Base-by-base conservation (phyloP, 2,329 filamentous ascomycete species). In the Colletotrichum acutatum region DNA sequence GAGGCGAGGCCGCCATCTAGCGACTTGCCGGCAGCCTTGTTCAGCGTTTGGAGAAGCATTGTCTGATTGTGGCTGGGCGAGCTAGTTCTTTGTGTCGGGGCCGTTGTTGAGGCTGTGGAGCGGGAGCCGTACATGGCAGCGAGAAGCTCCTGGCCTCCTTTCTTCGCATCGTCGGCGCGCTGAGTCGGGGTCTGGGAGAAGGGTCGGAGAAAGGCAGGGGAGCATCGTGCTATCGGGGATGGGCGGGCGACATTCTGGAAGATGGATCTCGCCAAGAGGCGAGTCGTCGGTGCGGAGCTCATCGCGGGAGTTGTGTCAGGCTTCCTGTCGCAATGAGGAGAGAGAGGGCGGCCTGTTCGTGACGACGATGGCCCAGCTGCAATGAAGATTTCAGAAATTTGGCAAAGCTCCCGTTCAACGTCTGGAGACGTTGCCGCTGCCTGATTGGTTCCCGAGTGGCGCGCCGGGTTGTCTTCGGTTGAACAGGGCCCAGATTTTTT, bases 241-340 rank as follows among this genome's bases (percentile, higher is more conserved):
- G 68, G 68, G 67, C 76, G 72, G 72, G 79, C 66, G 76, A 52
- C 26, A 30, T 64, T 72, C 74, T 77, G 81, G 54, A 82, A 79
- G 72, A 84, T 76, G 60, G 82, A 78, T 74, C 82, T 83, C 77
- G 83, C 84, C 80, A 84, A 76, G 52, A 84, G 80, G 81, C 86
- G 83, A 77, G 80, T 83, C 76, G 81, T 78, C 62, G 85, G 79
- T 77, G 83, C 78, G 65, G 82, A 84, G 74, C 82, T 87, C 86
- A 88, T 88, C 65, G 37, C 16, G 57, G 9, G 42, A 42, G 77
- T 81, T 76, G 77, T 75, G 66, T 49, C 19, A 49, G 75, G 78
- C 82, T 82, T 54, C 75, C 78, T 71, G 73, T 75, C 26, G 75
- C 66, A 26, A 59, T 30, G 22, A 19, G 46, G 19, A 42, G 34